These are phyloP conservation scores for Murraya koenigii DNA, from an alignment of 345 rosid species.

Conservation along the genomic window DNA sequence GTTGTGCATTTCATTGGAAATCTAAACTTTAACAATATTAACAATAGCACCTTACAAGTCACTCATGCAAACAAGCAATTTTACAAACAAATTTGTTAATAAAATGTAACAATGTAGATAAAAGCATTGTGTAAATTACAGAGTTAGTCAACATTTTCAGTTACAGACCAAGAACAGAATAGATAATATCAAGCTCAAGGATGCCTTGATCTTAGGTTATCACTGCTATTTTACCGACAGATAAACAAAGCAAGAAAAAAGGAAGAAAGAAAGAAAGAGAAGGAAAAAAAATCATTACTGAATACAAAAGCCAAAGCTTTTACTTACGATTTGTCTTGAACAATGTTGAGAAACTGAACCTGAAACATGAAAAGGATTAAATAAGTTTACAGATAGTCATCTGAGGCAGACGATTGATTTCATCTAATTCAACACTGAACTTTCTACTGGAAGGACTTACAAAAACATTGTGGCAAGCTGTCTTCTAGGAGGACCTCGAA, in stretches of 20 bases:
- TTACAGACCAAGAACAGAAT: background rate
- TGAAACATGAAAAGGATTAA: slow-evolving; percentile 30
- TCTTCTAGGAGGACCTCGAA: slow-evolving; percentile 63
- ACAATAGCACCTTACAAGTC: background rate
- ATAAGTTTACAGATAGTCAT: slow-evolving; percentile 16
- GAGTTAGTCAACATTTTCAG: background rate
- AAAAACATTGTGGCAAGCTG: slow-evolving; percentile 57
- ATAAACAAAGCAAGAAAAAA: background rate
- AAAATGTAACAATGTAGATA: background rate
- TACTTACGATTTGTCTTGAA: slow-evolving; percentile 79
- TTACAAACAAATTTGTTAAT: background rate
- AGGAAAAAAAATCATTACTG: background rate
- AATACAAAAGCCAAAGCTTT: background rate
- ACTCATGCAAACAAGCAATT: slow-evolving; percentile 1
- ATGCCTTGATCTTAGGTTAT: background rate
- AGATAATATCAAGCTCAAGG: slow-evolving; percentile 3
- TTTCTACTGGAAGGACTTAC: slow-evolving; percentile 37
- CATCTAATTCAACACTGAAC: background rate
- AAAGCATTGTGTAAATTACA: background rate
- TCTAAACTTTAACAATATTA: background rate
- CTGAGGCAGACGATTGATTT: background rate
- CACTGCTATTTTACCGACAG: background rate
- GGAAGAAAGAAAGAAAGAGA: background rate
- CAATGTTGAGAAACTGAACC: slow-evolving; percentile 95
- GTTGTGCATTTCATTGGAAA: background rate